Evolutionary conservation across 2,329 filamentous ascomycete genomes (phyloP).

Genomic region (Aspergillus thermomutatus): DNA sequence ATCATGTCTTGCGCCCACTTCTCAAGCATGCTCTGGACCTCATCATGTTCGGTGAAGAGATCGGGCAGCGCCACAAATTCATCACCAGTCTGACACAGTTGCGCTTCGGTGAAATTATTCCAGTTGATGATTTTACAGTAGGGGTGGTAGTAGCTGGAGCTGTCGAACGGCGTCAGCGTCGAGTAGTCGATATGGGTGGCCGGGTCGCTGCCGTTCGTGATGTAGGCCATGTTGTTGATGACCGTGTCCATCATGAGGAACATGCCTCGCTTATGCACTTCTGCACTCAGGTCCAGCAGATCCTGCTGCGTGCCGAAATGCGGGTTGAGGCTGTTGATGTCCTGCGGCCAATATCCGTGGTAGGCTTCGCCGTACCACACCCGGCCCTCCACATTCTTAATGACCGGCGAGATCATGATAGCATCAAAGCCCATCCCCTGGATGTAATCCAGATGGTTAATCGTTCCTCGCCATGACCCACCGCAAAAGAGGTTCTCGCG

Average conservation of each 20-base stretch:
- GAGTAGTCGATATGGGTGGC: slow-evolving; percentile 24
- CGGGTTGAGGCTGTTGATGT: slow-evolving; percentile 48
- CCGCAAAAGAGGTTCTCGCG: slow-evolving; percentile 45
- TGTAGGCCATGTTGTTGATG: slow-evolving; percentile 47
- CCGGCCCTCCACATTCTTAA: slow-evolving; percentile 36
- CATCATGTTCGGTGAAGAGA: slow-evolving; percentile 43
- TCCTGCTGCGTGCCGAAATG: slow-evolving; percentile 50
- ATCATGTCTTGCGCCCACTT: slow-evolving; percentile 42
- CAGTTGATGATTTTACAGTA: slow-evolving; percentile 33
- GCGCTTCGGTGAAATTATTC: slow-evolving; percentile 31
- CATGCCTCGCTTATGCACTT: slow-evolving; percentile 47
- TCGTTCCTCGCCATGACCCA: slow-evolving; percentile 50
- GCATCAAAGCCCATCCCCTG: slow-evolving; percentile 49
- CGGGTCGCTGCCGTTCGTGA: slow-evolving; percentile 26
- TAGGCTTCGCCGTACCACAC: slow-evolving; percentile 46
- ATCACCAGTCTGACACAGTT: slow-evolving; percentile 52
- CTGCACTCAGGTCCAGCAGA: slow-evolving; percentile 44
- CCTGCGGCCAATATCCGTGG: slow-evolving; percentile 50
- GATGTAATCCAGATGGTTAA: slow-evolving; percentile 50
- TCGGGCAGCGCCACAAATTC: slow-evolving; percentile 45
- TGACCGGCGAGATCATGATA: slow-evolving; percentile 44
- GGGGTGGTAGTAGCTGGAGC: slow-evolving; percentile 22
- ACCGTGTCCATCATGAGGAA: slow-evolving; percentile 54
- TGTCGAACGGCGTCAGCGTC: slow-evolving; percentile 25
- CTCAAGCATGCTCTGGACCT: slow-evolving; percentile 39